A percentile compares a stretch with the other conserved stretches of the same genome.
These are phyloP conservation scores for Hanseniaspora clermontiae DNA, from an alignment of 805 yeast genomes.

Conservation along the genomic window DNA sequence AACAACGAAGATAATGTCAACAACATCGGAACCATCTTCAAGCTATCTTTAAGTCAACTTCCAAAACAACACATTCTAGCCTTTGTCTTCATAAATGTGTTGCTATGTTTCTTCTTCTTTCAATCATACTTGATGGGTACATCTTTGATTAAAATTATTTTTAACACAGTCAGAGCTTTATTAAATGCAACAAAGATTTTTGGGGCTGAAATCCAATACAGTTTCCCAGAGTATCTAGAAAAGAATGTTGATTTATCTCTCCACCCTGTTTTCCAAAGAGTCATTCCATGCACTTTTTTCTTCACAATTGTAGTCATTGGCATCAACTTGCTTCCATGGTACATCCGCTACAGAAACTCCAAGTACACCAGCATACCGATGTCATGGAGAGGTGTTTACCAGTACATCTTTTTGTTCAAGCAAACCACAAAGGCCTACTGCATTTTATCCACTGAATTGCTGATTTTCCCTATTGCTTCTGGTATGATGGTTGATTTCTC, in stretches of 20 bases:
- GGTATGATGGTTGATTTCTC: constrained; percentile 68
- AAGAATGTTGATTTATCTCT: neutral
- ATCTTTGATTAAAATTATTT: neutral
- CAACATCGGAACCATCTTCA: neutral
- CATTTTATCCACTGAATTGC: constrained; percentile 64
- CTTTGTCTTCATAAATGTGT: neutral
- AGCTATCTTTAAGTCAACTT: neutral
- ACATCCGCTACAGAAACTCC: constrained; percentile 18
- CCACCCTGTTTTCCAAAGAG: constrained; percentile 31
- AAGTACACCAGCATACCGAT: constrained; percentile 18
- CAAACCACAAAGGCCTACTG: constrained; percentile 62
- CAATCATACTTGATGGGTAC: constrained; percentile 6
- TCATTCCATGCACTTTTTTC: constrained; percentile 25
- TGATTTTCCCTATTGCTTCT: constrained; percentile 77
- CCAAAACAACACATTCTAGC: constrained; percentile 8
- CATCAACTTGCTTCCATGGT: constrained; percentile 26
- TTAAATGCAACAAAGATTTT: neutral
- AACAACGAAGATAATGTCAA: constrained; percentile 17
- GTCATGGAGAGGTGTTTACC: constrained; percentile 38
- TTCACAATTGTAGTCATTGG: constrained; percentile 28
- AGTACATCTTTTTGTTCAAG: constrained; percentile 40
- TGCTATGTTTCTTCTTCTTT: constrained; percentile 2
- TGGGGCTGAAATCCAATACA: neutral
- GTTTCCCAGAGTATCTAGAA: neutral
- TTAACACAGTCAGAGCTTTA: neutral